Base-by-base conservation (phyloP, 106 monocot species). In the Hemerocallis citrina region DNA sequence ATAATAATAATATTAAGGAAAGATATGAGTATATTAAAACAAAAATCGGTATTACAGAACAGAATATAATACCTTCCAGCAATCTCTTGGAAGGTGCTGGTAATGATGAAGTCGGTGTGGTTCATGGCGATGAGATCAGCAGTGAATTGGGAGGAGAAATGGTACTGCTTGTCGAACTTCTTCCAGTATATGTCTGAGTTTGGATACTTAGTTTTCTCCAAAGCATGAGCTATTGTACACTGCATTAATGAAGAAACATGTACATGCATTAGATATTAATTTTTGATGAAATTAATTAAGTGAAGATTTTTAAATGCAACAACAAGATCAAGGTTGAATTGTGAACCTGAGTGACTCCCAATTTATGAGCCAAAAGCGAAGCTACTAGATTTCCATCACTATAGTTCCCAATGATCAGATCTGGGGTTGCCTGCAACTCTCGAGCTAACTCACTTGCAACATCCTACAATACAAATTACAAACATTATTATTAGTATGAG, bases 111-210 rank as follows among this genome's bases (percentile, higher is more conserved):
- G 59, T 93, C 93, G 22, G 89, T 42, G 39, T 74, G 76, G 63
- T 93, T 93, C 89, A 93, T 93, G 44, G 93, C 93, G 24, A 89
- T 82, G 17, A 93, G 68, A 57, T 93, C 93, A 62, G 81, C 68
- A 4, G 79, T 74, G 52, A 84, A 83, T 44, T 80, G 72, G 65
- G 65, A 71, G 4, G 71, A 71, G 68, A 85, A 74, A 57, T 78
- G 81, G 48, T 85, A 80, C 61, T 80, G 79, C 7, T 76, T 43
- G 13, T 85, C 85, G 28, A 77, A 85, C 31, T 85, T 85, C 32
- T 85, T 80, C 80, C 76, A 85, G 70, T 80, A 85, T 51, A 72
- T 57, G 57, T 85, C 85, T 25, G 85, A 85, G 41, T 80, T 80
- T 19, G 85, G 85, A 17, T 85, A 85, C 52, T 85, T 85, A 7